Evolutionary conservation across 2,329 filamentous ascomycete species (phyloP).

Genomic region (Colletotrichum tofieldiae): DNA sequence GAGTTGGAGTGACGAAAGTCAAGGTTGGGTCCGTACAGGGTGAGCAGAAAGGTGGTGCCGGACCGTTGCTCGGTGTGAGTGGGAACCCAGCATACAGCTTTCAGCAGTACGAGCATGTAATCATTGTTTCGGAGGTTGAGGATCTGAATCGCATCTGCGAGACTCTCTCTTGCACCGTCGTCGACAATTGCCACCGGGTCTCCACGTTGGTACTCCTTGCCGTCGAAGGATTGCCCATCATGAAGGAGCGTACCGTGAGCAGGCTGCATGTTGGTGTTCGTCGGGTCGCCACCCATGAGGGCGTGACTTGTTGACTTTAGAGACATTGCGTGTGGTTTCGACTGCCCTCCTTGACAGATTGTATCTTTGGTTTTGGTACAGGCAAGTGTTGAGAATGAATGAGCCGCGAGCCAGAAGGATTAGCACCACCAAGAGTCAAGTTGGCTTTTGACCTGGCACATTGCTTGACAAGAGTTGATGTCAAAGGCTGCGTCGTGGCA

Average conservation of each 20-base stretch:
- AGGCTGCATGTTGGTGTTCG: slow-evolving; percentile 36
- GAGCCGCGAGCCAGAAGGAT: slow-evolving; percentile 6
- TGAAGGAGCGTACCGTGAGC: slow-evolving; percentile 39
- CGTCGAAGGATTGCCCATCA: slow-evolving; percentile 39
- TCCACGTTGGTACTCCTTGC: slow-evolving; percentile 31
- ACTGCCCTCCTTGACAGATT: neutral
- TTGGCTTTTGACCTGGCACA: slow-evolving; percentile 7
- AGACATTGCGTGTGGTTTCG: slow-evolving; percentile 4
- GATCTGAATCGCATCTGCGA: slow-evolving; percentile 29
- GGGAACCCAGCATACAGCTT: slow-evolving; percentile 42
- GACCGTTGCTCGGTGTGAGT: slow-evolving; percentile 42
- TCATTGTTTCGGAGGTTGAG: slow-evolving; percentile 38
- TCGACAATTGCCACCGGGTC: slow-evolving; percentile 40
- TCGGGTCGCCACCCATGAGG: slow-evolving; percentile 1
- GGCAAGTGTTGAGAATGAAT: neutral
- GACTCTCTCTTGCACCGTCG: slow-evolving; percentile 30
- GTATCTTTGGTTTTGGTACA: neutral
- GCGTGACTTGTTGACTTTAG: slow-evolving; percentile 9
- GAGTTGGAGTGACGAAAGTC: slow-evolving; percentile 26
- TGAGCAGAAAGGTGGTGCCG: slow-evolving; percentile 38
- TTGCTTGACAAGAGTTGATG: slow-evolving; percentile 20
- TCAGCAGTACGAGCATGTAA: slow-evolving; percentile 34
- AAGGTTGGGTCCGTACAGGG: slow-evolving; percentile 35
- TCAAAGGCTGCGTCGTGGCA: slow-evolving; percentile 1
- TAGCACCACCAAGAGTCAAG: slow-evolving; percentile 25